Conservation (phyloP, 257 asterid species). For the Plantago elongata region DNA sequence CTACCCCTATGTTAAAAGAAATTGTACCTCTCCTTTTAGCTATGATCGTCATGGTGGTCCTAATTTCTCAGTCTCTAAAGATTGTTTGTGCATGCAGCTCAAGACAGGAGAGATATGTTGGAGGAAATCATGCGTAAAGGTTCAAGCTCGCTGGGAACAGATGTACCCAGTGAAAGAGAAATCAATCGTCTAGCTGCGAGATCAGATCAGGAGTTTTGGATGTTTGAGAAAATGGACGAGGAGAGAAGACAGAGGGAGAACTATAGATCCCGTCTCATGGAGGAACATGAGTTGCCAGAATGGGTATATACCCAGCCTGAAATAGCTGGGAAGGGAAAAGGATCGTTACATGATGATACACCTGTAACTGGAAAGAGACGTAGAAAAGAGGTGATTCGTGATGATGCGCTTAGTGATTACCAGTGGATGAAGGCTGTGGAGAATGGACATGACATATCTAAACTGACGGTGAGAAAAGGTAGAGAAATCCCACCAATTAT, state of each 20-base stretch:
- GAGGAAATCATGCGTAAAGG: slow-evolving; percentile 98
- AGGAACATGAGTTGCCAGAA: slow-evolving; percentile 93
- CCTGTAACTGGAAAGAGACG: slow-evolving; percentile 78
- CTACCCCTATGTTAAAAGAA: no score
- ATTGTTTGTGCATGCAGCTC: slow-evolving; percentile 64
- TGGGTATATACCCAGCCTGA: slow-evolving; percentile 74
- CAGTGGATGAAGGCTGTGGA: slow-evolving; percentile 78
- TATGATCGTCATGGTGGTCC: no score
- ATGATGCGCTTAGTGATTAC: slow-evolving; percentile 55
- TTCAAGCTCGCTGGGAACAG: slow-evolving; percentile 80
- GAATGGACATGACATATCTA: slow-evolving; percentile 47
- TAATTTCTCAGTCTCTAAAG: neutral
- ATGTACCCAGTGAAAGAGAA: slow-evolving; percentile 96
- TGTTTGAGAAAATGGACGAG: slow-evolving; percentile 96
- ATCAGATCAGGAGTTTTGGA: slow-evolving; percentile 86
- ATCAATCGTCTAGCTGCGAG: slow-evolving; percentile 97
- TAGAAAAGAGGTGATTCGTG: slow-evolving; percentile 74
- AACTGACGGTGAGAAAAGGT: slow-evolving; percentile 38
- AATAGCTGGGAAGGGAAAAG: slow-evolving; percentile 45
- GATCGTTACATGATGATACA: slow-evolving; percentile 41
- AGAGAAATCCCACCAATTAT: slow-evolving; percentile 30
- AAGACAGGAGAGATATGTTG: slow-evolving; percentile 86
- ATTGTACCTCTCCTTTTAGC: no score
- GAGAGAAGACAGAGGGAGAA: slow-evolving; percentile 83
- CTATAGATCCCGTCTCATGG: slow-evolving; percentile 89